These are phyloP conservation scores for Coniochaeta hoffmannii DNA, from an alignment of 2,329 filamentous ascomycete genomes.

Conservation along the genomic window DNA sequence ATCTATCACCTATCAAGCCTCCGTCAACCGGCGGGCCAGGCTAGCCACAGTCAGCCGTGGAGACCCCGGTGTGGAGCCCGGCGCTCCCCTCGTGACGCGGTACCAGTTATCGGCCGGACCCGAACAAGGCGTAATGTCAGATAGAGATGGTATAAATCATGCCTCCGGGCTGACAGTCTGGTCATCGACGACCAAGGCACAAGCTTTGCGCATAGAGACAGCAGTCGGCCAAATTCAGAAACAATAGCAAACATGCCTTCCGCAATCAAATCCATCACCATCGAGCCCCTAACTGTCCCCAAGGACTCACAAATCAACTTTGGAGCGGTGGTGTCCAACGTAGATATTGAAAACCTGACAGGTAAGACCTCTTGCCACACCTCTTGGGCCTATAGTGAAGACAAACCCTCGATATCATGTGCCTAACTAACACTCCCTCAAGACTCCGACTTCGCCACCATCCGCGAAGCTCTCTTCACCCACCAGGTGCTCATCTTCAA, in stretches of 20 bases:
- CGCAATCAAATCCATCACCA: not conserved
- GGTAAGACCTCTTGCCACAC: slow-evolving; percentile 43
- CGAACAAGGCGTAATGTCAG: not conserved
- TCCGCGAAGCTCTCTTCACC: slow-evolving; percentile 59
- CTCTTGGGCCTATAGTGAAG: no score
- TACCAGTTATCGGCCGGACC: not conserved
- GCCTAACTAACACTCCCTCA: slow-evolving; percentile 1
- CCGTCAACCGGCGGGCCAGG: not conserved
- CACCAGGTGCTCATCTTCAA: slow-evolving; percentile 67
- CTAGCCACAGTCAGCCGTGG: not conserved
- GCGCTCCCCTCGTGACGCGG: not conserved
- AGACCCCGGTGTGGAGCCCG: not conserved
- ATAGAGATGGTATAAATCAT: not conserved
- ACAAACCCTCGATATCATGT: not conserved
- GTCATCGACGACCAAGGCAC: not conserved
- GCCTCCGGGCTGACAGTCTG: not conserved
- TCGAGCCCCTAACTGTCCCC: slow-evolving; percentile 24
- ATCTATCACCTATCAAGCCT: not conserved
- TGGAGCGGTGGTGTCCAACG: slow-evolving; percentile 50
- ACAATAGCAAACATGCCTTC: not conserved
- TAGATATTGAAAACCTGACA: slow-evolving; percentile 54
- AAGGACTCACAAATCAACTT: slow-evolving; percentile 43
- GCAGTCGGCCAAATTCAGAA: not conserved
- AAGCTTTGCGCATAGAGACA: not conserved
- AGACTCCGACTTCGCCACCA: slow-evolving; percentile 57